These are phyloP conservation scores for Macrolepiota dolichaula DNA, from an alignment of 768 basidiomycete species.

Conservation along the genomic window DNA sequence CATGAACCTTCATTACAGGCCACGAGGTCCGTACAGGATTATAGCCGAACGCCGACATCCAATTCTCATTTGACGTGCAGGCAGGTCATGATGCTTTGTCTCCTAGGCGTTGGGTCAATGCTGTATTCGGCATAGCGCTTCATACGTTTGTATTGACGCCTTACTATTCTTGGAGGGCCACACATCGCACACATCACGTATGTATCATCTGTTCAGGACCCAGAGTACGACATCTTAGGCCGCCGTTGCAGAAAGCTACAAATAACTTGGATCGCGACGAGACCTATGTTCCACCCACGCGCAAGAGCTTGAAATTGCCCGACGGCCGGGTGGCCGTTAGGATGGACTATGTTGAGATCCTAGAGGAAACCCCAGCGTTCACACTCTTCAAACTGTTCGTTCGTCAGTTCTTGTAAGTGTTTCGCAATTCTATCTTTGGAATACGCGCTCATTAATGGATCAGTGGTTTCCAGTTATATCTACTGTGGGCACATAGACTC, in stretches of 20 bases:
- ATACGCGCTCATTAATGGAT: background rate
- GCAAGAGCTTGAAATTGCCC: slow-evolving; percentile 40
- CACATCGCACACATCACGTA: slow-evolving; percentile 64
- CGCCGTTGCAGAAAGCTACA: slow-evolving; percentile 33
- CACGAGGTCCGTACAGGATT: slow-evolving; percentile 34
- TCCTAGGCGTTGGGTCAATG: slow-evolving; percentile 32
- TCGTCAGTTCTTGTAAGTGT: slow-evolving; percentile 44
- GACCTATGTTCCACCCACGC: slow-evolving; percentile 57
- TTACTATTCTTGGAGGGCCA: slow-evolving; percentile 67
- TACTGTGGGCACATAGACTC: slow-evolving; percentile 31
- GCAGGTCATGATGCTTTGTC: slow-evolving; percentile 50
- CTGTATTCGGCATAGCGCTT: slow-evolving; percentile 34
- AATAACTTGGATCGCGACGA: slow-evolving; percentile 68
- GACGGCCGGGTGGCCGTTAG: slow-evolving; percentile 35
- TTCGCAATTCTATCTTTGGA: background rate
- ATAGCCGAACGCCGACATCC: background rate
- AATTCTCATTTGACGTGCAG: slow-evolving; percentile 21
- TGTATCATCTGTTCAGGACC: slow-evolving; percentile 16
- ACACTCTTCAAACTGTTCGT: slow-evolving; percentile 47
- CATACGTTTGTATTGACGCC: slow-evolving; percentile 50
- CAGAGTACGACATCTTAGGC: background rate
- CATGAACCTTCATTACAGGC: slow-evolving; percentile 22
- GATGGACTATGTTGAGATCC: slow-evolving; percentile 41
- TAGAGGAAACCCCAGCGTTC: slow-evolving; percentile 49
- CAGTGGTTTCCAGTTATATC: slow-evolving; percentile 44